A percentile compares a stretch with the other conserved stretches of the same genome.
phyloP scores from a whole-genome alignment of 176 grass and related monocot species.

The Typha latifolia region DNA sequence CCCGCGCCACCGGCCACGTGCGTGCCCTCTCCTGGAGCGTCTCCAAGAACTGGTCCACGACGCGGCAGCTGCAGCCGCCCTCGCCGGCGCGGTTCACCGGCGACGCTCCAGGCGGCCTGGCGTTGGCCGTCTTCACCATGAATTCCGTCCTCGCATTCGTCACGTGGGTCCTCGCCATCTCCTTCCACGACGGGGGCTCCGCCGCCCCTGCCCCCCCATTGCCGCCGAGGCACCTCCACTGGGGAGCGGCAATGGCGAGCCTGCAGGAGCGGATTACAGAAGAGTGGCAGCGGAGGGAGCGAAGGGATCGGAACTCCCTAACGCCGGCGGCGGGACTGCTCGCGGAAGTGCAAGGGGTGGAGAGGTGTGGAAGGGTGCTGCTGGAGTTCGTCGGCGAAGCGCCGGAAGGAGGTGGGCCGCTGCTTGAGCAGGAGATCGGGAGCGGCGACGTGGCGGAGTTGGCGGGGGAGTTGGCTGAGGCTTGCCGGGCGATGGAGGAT shows the following conservation, averaged over 20 bases:
- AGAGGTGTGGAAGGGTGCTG: conserved; percentile 44
- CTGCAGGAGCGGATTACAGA: conserved; percentile 66
- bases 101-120: conserved; percentile 34
- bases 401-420: conserved; percentile 14
- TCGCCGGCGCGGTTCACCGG: not conserved
- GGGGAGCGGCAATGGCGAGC: conserved; percentile 41
- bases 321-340: conserved; percentile 32
- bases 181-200: conserved; percentile 56
- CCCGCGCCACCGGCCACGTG: conserved; percentile 9
- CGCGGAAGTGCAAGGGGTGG: conserved; percentile 63
- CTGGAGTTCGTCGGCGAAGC: conserved; percentile 44
- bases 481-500: conserved; percentile 53
- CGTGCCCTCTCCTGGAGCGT: conserved; percentile 49
- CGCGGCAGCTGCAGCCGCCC: conserved; percentile 33
- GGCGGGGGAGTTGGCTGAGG: conserved; percentile 47
- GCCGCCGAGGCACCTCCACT: conserved; percentile 54
- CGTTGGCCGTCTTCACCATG: conserved; percentile 81
- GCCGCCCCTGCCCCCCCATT: conserved; percentile 19
- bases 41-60: conserved; percentile 71
- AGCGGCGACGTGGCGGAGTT: conserved; percentile 22
- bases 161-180: conserved; percentile 65
- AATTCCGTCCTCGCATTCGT: conserved; percentile 68
- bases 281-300: conserved; percentile 51
- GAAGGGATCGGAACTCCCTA: conserved; percentile 26
- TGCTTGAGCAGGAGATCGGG: conserved; percentile 24